Percentiles rank a stretch among this genome's conserved stretches.
Conservation (phyloP, 2,329 filamentous ascomycete genomes). For the Colletotrichum euphorbiae region DNA sequence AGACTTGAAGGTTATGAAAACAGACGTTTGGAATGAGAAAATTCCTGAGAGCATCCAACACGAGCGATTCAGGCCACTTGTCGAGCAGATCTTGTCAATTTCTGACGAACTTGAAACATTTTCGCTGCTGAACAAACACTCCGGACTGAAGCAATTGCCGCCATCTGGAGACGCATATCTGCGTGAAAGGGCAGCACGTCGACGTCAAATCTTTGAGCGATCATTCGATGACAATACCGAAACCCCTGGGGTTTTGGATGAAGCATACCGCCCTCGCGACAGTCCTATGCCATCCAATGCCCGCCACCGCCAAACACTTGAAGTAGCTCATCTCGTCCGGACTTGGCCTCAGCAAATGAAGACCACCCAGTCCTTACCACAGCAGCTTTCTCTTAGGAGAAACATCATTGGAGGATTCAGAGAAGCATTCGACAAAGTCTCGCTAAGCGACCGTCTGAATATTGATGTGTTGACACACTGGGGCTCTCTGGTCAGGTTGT, state of each 20-base stretch:
- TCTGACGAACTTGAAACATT: constrained; percentile 47
- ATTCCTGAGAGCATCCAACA: constrained; percentile 52
- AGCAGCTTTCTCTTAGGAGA: constrained; percentile 29
- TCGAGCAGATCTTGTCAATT: constrained; percentile 45
- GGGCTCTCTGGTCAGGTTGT: constrained; percentile 56
- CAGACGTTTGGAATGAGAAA: constrained; percentile 47
- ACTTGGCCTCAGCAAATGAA: constrained; percentile 39
- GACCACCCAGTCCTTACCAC: constrained; percentile 36
- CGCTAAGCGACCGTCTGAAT: constrained; percentile 54
- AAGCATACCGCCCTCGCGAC: constrained; percentile 41
- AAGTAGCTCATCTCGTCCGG: constrained; percentile 39
- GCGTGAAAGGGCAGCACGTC: constrained; percentile 40
- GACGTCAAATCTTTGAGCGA: constrained; percentile 31
- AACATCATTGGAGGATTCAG: constrained; percentile 53
- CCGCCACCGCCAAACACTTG: constrained; percentile 39
- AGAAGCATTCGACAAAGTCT: constrained; percentile 43
- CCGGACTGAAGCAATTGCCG: constrained; percentile 32
- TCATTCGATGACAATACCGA: constrained; percentile 43
- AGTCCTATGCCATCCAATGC: constrained; percentile 23
- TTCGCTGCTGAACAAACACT: background rate
- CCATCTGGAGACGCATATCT: constrained; percentile 41
- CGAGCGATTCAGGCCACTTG: constrained; percentile 49
- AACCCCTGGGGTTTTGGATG: background rate
- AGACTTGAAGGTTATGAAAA: constrained; percentile 49
- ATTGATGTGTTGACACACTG: constrained; percentile 53